Base-by-base conservation (phyloP, 441 rosid genomes). In the Caryocar brasiliense region DNA sequence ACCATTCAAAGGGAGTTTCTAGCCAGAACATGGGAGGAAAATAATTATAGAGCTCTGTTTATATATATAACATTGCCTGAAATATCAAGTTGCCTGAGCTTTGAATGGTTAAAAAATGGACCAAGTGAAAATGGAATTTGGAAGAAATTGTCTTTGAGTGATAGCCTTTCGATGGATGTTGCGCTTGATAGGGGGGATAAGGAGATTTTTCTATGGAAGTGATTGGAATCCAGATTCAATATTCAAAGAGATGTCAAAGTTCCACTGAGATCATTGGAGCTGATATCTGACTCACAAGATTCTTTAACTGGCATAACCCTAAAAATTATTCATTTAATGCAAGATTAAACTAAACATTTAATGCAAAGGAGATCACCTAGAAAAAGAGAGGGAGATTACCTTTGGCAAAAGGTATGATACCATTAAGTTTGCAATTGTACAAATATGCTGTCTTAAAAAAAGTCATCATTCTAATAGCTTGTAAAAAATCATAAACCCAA, bases 71-170 rank as follows among this genome's bases (percentile, higher is more conserved):
- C 4, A 10, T 54, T 55, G 8, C 28, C 14, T 1, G 5, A 15
- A 5, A 21, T 22, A 6, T 18, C 0, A 9, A 66, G 47, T 0
- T 2, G 1, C 7, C 24, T 42, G 51, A 67, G 77, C 5, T 56
- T 52, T 3, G 70, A 63, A 23, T 39, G 58, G 19, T 73, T 68
- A 25, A 51, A 58, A 40, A 72, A 57, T 1, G 65, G 45, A 0
- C 6, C 3, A 0, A 67, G 43, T 47, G 62, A 64, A 2, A n/a
- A 10, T 13, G 70, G 44, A 18, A 64, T 27, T 39, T 35, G 41
- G 12, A 72, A 61, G 4, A 9, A 30, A 23, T 64, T 67, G 2
- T 28, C 1, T 0, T 24, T 36, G 25, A 66, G 20, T 1, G 1
- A 0, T 0, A 59, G 9, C 0, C 8, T 0, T 33, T 25, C 7